phyloP scores from a whole-genome alignment of 768 basidiomycete species.

The Mycena rosella region DNA sequence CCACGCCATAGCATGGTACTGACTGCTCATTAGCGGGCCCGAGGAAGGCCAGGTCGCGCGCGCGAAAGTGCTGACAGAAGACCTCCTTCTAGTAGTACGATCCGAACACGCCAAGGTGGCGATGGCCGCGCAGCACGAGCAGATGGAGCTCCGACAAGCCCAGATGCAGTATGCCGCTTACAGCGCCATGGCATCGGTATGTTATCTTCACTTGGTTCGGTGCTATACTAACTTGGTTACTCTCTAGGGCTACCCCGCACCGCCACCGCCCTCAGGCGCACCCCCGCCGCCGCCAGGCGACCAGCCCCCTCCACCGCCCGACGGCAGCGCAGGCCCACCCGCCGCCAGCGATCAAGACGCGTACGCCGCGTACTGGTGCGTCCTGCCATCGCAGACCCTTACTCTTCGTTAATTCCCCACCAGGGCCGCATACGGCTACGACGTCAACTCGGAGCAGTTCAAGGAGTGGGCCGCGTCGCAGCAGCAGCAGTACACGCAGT shows the following conservation, averaged over 20 bases:
- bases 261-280: conserved; percentile 40
- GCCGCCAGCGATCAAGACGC: conserved; percentile 64
- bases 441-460: conserved; percentile 85
- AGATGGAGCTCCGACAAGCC: conserved; percentile 89
- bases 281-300: conserved; percentile 54
- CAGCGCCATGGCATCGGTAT: conserved; percentile 61
- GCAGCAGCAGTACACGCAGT: conserved; percentile 79
- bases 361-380: conserved; percentile 71
- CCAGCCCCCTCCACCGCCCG: conserved; percentile 60
- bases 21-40: conserved; percentile 65
- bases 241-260: conserved; percentile 30
- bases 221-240: conserved; percentile 11
- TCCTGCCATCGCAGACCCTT: conserved; percentile 32
- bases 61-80: conserved; percentile 89
- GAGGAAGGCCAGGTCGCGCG: conserved; percentile 89
- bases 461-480: conserved; percentile 86
- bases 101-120: conserved; percentile 90
- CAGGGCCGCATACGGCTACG: conserved; percentile 90
- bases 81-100: conserved; percentile 89
- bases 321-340: conserved; percentile 50
- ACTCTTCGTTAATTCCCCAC: conserved; percentile 1
- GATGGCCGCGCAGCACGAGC: conserved; percentile 73
- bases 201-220: conserved; percentile 16
- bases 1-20: conserved; percentile 28
- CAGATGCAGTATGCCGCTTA: conserved; percentile 86